Percentiles rank a stretch among this genome's conserved stretches.
Conservation (phyloP, 805 yeast genomes). For the Ogataea pignaliae region DNA sequence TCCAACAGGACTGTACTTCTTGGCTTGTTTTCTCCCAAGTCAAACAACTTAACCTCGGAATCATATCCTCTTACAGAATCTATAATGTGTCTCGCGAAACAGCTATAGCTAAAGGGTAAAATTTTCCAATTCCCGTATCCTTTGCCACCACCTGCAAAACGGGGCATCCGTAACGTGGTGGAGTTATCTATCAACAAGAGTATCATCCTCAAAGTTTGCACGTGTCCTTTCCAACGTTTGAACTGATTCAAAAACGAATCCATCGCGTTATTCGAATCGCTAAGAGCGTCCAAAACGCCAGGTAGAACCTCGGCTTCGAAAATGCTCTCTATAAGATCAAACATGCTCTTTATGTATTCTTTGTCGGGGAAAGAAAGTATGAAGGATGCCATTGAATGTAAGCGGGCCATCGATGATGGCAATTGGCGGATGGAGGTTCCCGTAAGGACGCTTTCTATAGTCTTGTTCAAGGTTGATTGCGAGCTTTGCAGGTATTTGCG, state of each 20-base stretch:
- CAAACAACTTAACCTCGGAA: slow-evolving; percentile 8
- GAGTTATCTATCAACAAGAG: slow-evolving; percentile 14
- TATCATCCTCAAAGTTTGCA: slow-evolving; percentile 5
- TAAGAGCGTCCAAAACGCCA: too few species aligned
- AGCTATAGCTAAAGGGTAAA: slow-evolving; percentile 6
- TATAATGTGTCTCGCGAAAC: slow-evolving; percentile 6
- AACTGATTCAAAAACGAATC: slow-evolving; percentile 5
- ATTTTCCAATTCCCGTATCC: neutral
- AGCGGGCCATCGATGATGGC: too few species aligned
- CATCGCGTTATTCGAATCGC: too few species aligned
- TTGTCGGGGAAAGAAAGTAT: too few species aligned
- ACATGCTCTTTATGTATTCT: too few species aligned
- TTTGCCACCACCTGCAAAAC: too few species aligned
- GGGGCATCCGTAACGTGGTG: slow-evolving; percentile 7
- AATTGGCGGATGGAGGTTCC: too few species aligned
- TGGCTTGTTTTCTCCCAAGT: slow-evolving; percentile 5
- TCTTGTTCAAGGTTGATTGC: too few species aligned
- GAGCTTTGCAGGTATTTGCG: too few species aligned
- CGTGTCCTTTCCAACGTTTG: slow-evolving; percentile 11
- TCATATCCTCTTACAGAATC: slow-evolving; percentile 5
- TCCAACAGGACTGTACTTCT: slow-evolving; percentile 8
- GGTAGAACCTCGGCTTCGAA: slow-evolving; percentile 1
- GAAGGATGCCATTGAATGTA: too few species aligned
- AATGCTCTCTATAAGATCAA: too few species aligned
- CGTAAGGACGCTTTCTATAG: too few species aligned